These are phyloP conservation scores for Acephala macrosclerotiorum DNA, from an alignment of 2,329 filamentous ascomycete species.

Conservation along the genomic window DNA sequence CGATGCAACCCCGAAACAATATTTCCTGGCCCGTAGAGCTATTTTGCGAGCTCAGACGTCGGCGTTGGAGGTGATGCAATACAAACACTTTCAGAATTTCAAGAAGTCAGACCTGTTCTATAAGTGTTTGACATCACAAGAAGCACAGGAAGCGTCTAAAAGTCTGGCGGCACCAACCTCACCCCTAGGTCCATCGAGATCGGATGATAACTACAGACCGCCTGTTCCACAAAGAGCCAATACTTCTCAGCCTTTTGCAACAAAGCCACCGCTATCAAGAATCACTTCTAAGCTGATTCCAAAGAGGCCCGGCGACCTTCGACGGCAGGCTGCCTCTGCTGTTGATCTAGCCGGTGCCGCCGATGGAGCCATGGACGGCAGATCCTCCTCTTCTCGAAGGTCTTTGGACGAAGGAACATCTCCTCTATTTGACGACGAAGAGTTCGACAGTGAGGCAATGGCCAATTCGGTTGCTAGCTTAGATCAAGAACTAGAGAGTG, in stretches of 20 bases:
- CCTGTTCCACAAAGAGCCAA: slow-evolving; percentile 31
- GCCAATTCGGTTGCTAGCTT: slow-evolving; percentile 79
- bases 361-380: slow-evolving; percentile 43
- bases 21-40: slow-evolving; percentile 80
- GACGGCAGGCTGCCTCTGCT: slow-evolving; percentile 66
- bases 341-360: slow-evolving; percentile 61
- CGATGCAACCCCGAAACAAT: slow-evolving; percentile 79
- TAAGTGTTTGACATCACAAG: slow-evolving; percentile 92
- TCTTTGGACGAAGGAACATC: slow-evolving; percentile 74
- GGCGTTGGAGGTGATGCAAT: slow-evolving; percentile 85
- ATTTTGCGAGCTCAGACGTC: slow-evolving; percentile 84
- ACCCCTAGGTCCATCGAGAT: slow-evolving; percentile 41
- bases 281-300: slow-evolving; percentile 54
- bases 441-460: slow-evolving; percentile 74
- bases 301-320: slow-evolving; percentile 56
- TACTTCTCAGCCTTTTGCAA: slow-evolving; percentile 45
- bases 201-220: slow-evolving; percentile 45
- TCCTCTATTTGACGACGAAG: slow-evolving; percentile 82
- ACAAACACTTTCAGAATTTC: slow-evolving; percentile 82
- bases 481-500: slow-evolving; percentile 70
- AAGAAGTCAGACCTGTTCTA: slow-evolving; percentile 94
- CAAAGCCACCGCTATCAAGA: slow-evolving; percentile 53
- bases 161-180: slow-evolving; percentile 29
- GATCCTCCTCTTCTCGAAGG: slow-evolving; percentile 57
- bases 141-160: slow-evolving; percentile 75